Percentiles rank a stretch among this genome's conserved stretches.
Evolutionary conservation across 345 rosid species (phyloP).

Genomic region (Populus ilicifolia): DNA sequence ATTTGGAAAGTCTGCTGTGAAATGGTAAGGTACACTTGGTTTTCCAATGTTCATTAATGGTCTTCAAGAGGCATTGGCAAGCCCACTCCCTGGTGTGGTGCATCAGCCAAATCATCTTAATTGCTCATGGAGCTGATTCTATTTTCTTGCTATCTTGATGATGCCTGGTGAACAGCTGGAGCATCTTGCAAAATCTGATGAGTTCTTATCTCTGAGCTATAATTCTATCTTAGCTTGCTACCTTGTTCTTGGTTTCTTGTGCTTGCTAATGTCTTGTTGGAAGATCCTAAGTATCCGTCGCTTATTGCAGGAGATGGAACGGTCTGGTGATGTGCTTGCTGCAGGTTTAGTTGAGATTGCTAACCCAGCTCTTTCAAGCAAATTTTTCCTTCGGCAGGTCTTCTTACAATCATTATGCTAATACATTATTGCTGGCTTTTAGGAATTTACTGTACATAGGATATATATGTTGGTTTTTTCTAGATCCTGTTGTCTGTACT

Average conservation of each 20-base stretch:
- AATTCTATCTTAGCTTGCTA: not conserved
- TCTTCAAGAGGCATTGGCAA: not conserved
- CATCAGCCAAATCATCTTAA: not conserved
- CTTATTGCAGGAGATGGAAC: slow-evolving; percentile 83
- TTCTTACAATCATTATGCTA: slow-evolving; percentile 17
- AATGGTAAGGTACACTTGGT: not conserved
- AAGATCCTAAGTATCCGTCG: not conserved
- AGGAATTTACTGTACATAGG: not conserved
- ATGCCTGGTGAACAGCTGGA: not conserved
- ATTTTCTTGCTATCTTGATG: not conserved
- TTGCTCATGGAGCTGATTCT: not conserved
- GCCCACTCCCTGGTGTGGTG: not conserved
- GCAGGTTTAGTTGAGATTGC: slow-evolving; percentile 95
- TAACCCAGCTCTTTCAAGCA: slow-evolving; percentile 89
- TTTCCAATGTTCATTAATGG: slow-evolving; percentile 60
- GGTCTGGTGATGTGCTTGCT: slow-evolving; percentile 95
- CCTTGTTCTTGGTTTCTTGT: not conserved
- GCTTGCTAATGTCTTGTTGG: not conserved
- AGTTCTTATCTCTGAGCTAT: not conserved
- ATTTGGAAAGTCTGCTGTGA: not conserved
- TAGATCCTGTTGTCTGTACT: slow-evolving; percentile 7
- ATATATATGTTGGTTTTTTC: not conserved
- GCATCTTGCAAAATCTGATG: not conserved
- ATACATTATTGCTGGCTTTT: not conserved
- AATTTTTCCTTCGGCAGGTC: slow-evolving; percentile 92